phyloP scores from a whole-genome alignment of 495 filamentous ascomycete species.

The Podospora pseudocomata region DNA sequence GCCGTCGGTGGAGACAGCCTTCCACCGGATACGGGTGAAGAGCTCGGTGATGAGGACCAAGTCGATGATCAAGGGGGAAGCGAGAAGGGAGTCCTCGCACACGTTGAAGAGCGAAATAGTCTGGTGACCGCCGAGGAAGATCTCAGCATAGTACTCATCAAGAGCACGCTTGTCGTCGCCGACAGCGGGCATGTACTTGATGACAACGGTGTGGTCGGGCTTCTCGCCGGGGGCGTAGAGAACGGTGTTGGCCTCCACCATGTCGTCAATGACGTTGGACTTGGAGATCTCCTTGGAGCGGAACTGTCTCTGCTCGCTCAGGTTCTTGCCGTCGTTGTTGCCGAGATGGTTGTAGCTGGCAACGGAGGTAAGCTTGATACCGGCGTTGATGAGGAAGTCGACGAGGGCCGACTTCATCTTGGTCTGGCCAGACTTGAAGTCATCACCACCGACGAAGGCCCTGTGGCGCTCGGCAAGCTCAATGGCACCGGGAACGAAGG shows the following conservation, averaged over 20 bases:
- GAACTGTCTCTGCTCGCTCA: slow-evolving; percentile 96
- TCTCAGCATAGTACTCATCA: slow-evolving; percentile 98
- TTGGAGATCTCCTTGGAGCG: slow-evolving; percentile 99
- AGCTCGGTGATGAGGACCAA: slow-evolving; percentile 88
- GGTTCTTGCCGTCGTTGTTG: slow-evolving; percentile 98
- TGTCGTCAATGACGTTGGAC: slow-evolving; percentile 98
- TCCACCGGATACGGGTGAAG: slow-evolving; percentile 98
- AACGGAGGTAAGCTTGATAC: slow-evolving; percentile 98
- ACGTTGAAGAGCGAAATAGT: slow-evolving; percentile 97
- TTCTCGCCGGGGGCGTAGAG: slow-evolving; percentile 87
- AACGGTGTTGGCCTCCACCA: slow-evolving; percentile 92
- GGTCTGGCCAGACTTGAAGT: slow-evolving; percentile 99
- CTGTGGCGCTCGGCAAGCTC: slow-evolving; percentile 82
- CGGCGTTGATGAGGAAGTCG: slow-evolving; percentile 96
- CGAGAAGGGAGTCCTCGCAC: slow-evolving; percentile 96
- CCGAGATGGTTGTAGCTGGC: slow-evolving; percentile 99
- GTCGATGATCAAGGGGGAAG: slow-evolving; percentile 97
- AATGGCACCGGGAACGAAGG: slow-evolving; percentile 90
- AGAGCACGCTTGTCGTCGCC: slow-evolving; percentile 98
- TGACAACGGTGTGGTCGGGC: slow-evolving; percentile 85
- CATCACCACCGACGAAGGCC: slow-evolving; percentile 94
- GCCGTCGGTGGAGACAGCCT: slow-evolving; percentile 52
- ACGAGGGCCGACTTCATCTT: slow-evolving; percentile 99
- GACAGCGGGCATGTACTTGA: slow-evolving; percentile 99
- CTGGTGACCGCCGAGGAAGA: slow-evolving; percentile 98